Evolutionary conservation across 225 moss, liverwort and hornwort species (phyloP).

Genomic region (Asterella californica): DNA sequence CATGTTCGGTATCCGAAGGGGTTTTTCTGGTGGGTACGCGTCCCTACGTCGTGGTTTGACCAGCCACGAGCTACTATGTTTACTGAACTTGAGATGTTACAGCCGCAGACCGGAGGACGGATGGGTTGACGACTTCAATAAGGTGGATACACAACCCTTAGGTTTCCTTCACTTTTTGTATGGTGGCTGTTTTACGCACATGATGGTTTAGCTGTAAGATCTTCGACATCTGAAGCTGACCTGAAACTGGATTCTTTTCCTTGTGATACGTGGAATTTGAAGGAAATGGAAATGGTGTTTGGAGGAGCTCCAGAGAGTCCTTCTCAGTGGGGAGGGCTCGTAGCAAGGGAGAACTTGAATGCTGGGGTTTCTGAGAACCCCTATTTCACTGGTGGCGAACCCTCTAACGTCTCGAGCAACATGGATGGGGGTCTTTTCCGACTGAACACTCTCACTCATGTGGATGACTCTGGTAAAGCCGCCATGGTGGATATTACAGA

Average conservation of each 20-base stretch:
- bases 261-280: not conserved
- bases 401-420: not conserved
- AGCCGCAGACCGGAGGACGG: slow-evolving; percentile 25
- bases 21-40: not conserved
- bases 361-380: not conserved
- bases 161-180: not conserved
- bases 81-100: slow-evolving; percentile 11
- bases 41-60: not conserved
- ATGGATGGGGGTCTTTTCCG: not conserved
- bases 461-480: slow-evolving; percentile 68
- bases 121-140: slow-evolving; percentile 34
- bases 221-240: not conserved
- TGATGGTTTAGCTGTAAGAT: not conserved
- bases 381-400: not conserved
- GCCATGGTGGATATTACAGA: slow-evolving; percentile 77
- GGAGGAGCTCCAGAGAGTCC: slow-evolving; percentile 28
- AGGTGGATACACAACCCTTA: slow-evolving; percentile 7
- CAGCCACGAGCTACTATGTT: not conserved
- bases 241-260: not conserved
- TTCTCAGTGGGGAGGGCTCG: slow-evolving; percentile 18
- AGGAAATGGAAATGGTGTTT: slow-evolving; percentile 44
- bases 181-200: not conserved
- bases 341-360: slow-evolving; percentile 2
- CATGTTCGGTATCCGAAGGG: slow-evolving; percentile 21
- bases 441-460: slow-evolving; percentile 53